Conservation (phyloP, 2,329 filamentous ascomycete genomes). For the Emmonsiellopsis sp. region DNA sequence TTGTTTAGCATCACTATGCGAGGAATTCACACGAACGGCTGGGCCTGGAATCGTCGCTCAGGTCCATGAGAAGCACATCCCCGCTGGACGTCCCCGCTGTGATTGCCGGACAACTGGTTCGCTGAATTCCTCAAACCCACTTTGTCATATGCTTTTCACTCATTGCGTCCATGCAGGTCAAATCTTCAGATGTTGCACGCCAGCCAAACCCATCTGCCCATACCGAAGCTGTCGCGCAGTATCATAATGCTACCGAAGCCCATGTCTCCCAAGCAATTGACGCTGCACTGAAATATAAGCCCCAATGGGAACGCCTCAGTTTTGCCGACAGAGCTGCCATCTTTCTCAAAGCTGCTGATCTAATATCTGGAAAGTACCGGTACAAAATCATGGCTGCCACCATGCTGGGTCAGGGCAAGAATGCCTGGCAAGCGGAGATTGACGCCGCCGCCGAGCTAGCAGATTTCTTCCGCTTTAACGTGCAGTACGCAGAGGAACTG, state of each 20-base stretch:
- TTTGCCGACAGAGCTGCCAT: constrained; percentile 86
- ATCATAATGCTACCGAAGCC: constrained; percentile 67
- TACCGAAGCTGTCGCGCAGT: constrained; percentile 64
- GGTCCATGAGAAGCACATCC: constrained; percentile 3
- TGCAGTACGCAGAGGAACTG: constrained; percentile 83
- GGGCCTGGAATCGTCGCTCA: constrained; percentile 5
- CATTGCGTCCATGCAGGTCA: neutral
- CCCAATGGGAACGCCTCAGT: constrained; percentile 72
- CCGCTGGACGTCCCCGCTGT: constrained; percentile 6
- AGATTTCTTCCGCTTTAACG: constrained; percentile 79
- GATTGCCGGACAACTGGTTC: neutral
- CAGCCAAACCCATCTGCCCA: constrained; percentile 82
- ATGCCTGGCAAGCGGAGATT: constrained; percentile 98
- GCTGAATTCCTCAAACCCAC: neutral
- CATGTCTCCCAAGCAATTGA: constrained; percentile 75
- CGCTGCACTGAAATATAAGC: constrained; percentile 71
- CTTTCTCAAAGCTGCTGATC: constrained; percentile 90
- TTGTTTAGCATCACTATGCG: constrained; percentile 7
- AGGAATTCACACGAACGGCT: constrained; percentile 5
- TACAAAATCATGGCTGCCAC: constrained; percentile 94
- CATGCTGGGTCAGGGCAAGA: constrained; percentile 95
- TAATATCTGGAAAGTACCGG: constrained; percentile 82
- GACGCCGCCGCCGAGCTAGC: constrained; percentile 84
- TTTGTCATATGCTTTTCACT: neutral
- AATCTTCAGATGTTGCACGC: neutral